A percentile compares a stretch with the other conserved stretches of the same genome.
These are phyloP conservation scores for Berkeleyomyces basicola DNA, from an alignment of 2,329 filamentous ascomycete species.

Conservation along the genomic window DNA sequence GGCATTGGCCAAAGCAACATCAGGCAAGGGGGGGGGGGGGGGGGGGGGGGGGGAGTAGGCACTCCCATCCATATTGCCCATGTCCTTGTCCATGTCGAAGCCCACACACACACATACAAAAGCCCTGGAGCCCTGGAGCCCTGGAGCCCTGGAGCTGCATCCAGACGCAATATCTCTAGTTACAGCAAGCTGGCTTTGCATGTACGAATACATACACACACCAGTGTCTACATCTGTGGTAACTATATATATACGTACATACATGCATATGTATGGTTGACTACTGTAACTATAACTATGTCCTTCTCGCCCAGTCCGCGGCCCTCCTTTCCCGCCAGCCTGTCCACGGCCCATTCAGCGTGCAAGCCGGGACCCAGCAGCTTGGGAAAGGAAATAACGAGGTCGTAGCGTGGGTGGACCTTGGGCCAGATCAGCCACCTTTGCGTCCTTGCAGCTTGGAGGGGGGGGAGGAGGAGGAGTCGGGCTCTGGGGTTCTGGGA, in stretches of 20 bases:
- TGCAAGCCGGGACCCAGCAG: background rate
- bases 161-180: too few species aligned
- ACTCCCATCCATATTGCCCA: too few species aligned
- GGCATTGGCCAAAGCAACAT: background rate
- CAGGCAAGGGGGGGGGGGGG: too few species aligned
- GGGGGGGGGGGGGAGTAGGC: too few species aligned
- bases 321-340: background rate
- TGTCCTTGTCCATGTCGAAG: too few species aligned
- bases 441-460: background rate
- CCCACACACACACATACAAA: too few species aligned
- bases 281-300: background rate
- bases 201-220: too few species aligned
- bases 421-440: background rate
- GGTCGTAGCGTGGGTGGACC: background rate
- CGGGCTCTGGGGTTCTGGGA: background rate
- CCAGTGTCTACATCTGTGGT: background rate
- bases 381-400: constrained; percentile 1
- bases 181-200: too few species aligned
- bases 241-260: background rate
- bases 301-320: background rate
- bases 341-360: background rate
- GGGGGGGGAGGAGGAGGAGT: background rate
- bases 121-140: too few species aligned
- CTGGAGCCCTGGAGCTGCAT: too few species aligned
- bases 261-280: background rate